phyloP scores from a whole-genome alignment of 2,329 filamentous ascomycete genomes.

The Cryphonectria carpinicola region DNA sequence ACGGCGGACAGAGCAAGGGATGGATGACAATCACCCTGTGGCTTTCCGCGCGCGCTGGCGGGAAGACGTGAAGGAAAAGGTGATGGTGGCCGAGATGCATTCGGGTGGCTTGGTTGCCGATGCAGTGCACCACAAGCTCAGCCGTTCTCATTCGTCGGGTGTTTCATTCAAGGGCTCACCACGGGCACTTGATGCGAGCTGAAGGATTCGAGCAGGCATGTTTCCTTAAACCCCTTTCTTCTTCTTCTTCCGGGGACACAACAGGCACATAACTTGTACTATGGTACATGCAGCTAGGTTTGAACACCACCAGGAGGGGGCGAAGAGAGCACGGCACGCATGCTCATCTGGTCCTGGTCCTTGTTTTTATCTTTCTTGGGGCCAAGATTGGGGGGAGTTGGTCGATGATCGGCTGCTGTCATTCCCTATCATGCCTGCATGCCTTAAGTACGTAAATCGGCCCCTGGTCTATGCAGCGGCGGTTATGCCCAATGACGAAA shows the following conservation, averaged over 20 bases:
- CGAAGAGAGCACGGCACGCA: background rate
- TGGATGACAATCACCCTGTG: background rate
- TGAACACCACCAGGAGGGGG: background rate
- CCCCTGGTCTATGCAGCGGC: background rate
- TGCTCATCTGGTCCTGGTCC: background rate
- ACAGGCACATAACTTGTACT: background rate
- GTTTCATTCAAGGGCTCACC: conserved; percentile 8
- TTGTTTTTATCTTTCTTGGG: background rate
- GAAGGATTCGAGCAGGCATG: conserved; percentile 2
- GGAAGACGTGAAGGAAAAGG: background rate
- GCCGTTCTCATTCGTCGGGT: background rate
- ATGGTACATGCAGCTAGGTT: background rate
- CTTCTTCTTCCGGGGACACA: background rate
- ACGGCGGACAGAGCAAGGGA: background rate
- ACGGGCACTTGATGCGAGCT: background rate
- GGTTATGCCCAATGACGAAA: background rate
- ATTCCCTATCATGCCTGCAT: background rate
- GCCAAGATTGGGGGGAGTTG: no score
- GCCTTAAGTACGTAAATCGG: background rate
- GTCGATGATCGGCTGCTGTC: background rate
- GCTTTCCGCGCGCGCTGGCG: background rate
- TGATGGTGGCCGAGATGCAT: conserved; percentile 4
- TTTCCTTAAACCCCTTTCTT: background rate
- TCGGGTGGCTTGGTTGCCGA: background rate
- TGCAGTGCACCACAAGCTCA: background rate